A percentile compares a stretch with the other conserved stretches of the same genome.
These are phyloP conservation scores for Suhomyces xylopsoci DNA, from an alignment of 805 yeast species.

Conservation along the genomic window DNA sequence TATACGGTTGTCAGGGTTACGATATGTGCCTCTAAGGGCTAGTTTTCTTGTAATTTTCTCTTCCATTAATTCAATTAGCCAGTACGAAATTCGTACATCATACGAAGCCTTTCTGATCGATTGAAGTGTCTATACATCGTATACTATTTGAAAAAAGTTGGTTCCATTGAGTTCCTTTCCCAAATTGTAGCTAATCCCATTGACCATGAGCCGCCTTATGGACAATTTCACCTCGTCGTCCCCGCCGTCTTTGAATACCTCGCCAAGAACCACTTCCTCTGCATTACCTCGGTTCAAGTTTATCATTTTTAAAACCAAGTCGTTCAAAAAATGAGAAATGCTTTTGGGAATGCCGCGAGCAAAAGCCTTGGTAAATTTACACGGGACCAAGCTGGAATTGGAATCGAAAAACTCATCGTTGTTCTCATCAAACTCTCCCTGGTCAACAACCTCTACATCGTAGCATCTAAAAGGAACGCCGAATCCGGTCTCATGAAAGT, in stretches of 20 bases:
- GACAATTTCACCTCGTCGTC: slow-evolving; percentile 15
- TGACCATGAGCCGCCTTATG: slow-evolving; percentile 25
- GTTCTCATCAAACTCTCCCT: slow-evolving; percentile 27
- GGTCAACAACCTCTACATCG: slow-evolving; percentile 30
- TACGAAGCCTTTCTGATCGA: neutral
- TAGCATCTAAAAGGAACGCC: slow-evolving; percentile 34
- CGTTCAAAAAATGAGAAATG: slow-evolving; percentile 34
- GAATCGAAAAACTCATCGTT: slow-evolving; percentile 21
- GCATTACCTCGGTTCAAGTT: slow-evolving; percentile 42
- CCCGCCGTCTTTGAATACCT: slow-evolving; percentile 34
- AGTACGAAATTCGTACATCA: neutral
- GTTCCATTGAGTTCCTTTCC: slow-evolving; percentile 42
- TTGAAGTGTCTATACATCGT: slow-evolving; percentile 12
- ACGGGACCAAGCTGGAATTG: slow-evolving; percentile 9
- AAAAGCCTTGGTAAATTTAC: slow-evolving; percentile 13
- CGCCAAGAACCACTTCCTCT: slow-evolving; percentile 29
- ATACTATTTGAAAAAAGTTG: slow-evolving; percentile 28
- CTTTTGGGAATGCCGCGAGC: slow-evolving; percentile 18
- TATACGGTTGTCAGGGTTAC: neutral
- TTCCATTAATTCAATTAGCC: neutral
- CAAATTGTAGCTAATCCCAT: slow-evolving; percentile 32
- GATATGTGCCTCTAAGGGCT: neutral
- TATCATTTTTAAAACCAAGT: slow-evolving; percentile 28
- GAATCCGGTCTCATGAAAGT: slow-evolving; percentile 26
- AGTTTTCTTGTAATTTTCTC: neutral